Conservation (phyloP, 306 rosid species). For the Sindora glabra region DNA sequence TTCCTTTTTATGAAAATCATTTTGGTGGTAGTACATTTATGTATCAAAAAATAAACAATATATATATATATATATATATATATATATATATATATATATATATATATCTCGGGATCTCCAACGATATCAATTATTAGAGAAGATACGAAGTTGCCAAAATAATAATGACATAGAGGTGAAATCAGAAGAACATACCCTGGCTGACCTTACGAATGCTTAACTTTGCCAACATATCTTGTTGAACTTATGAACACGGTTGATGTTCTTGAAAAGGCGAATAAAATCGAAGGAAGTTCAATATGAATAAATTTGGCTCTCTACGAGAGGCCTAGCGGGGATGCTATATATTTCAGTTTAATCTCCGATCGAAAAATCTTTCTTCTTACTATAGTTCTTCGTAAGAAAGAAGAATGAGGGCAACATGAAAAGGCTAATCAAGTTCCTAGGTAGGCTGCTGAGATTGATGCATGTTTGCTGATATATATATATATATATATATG, state of each 20-base stretch:
- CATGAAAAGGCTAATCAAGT: background rate
- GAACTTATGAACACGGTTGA: conserved; percentile 4
- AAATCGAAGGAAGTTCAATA: background rate
- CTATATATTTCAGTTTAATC: background rate
- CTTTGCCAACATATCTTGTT: conserved; percentile 34
- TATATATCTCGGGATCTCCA: no score
- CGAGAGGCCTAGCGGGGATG: background rate
- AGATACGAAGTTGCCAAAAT: background rate
- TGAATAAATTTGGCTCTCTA: background rate
- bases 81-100: no score
- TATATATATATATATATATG: no score
- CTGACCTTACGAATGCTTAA: conserved; percentile 10
- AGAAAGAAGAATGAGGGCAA: background rate
- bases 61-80: no score
- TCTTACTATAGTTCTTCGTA: background rate
- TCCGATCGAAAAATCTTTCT: background rate
- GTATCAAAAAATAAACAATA: no score
- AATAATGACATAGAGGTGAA: background rate
- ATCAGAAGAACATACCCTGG: conserved; percentile 17
- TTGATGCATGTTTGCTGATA: background rate
- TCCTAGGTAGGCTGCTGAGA: background rate
- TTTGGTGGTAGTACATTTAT: no score
- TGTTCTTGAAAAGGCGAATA: background rate
- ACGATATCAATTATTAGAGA: no score
- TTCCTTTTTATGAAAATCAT: no score